Evolutionary conservation across 2,329 filamentous ascomycete species (phyloP), one percentile per base, ranked within the genome.

Genomic region (Ophiostoma sp.): DNA sequence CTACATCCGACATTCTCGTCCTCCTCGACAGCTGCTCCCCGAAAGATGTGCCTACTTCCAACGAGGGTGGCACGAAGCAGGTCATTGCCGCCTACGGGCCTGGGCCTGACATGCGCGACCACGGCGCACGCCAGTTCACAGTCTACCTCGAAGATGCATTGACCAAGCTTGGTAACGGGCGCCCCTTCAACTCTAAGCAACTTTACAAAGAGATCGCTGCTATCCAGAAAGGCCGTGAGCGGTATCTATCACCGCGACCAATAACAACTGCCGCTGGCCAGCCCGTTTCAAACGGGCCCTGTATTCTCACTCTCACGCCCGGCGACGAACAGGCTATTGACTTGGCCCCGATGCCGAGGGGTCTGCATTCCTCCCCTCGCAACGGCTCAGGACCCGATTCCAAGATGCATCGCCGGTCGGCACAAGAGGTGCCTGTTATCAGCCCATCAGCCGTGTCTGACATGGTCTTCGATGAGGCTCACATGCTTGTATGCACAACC

Each of bases 401-500:
- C 74, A 65, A 41, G 10, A 7, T 35, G 10, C 33, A 65, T 35
- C 62, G 62, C 41, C 79, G 70, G 72, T 71, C 73, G 23, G 75
- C 72, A 36, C 67, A 41, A 52, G 80, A 82, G 62, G 81, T 83
- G 77, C 77, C 80, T 35, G 75, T 81, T 52, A 83, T 85, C 72
- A 81, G 83, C 44, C 80, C 82, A 8, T 81, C 81, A 23, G 80
- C 82, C 1, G 82, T 84, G 1, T 79, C 83, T 5, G 85, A 87
- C 73, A 78, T 89, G 27, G 84, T 83, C 11, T 88, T 90, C 74
- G 86, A 89, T 41, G 86, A 89, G 74, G 81, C 84, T 10, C 82
- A 87, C 73, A 85, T 89, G n/a, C 79, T 90, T 13, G 87, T 89
- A 1, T 89, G 87, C 76, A 90, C 87, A 0, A 89, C 87, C 0